Evolutionary conservation across 2,329 filamentous ascomycete species (phyloP).

Genomic region (Paramyrothecium sp.): DNA sequence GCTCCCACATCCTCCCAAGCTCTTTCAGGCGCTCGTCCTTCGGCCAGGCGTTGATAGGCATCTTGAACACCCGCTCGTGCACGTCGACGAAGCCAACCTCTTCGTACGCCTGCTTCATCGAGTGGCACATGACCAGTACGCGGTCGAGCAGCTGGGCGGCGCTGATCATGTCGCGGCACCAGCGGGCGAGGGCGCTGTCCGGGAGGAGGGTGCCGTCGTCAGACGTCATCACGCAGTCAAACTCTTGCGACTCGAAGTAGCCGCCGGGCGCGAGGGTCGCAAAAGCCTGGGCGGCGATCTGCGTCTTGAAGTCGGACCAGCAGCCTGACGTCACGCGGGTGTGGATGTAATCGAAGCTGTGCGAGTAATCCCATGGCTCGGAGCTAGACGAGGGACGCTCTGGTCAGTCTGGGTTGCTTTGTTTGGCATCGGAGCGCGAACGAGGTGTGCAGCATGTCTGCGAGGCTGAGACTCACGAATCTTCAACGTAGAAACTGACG

Average conservation of each 20-base stretch:
- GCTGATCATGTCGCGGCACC: constrained; percentile 36
- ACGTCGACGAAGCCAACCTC: constrained; percentile 56
- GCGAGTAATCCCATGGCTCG: constrained; percentile 50
- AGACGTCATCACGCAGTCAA: constrained; percentile 32
- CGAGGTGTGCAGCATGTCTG: too few species aligned
- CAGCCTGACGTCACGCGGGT: constrained; percentile 47
- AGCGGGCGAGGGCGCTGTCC: constrained; percentile 35
- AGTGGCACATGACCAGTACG: constrained; percentile 30
- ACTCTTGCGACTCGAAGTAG: constrained; percentile 55
- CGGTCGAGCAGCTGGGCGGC: constrained; percentile 36
- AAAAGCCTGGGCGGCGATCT: constrained; percentile 52
- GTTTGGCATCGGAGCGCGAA: too few species aligned
- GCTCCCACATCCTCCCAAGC: constrained; percentile 44
- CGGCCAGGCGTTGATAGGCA: constrained; percentile 55
- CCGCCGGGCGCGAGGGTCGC: constrained; percentile 49
- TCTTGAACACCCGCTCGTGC: constrained; percentile 48
- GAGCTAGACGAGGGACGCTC: constrained; percentile 32
- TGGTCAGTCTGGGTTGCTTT: too few species aligned
- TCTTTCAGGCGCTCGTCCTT: constrained; percentile 41
- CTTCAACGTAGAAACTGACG: constrained; percentile 72
- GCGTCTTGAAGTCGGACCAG: constrained; percentile 45
- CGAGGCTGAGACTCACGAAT: constrained; percentile 44
- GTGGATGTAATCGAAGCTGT: constrained; percentile 56
- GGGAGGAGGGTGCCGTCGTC: constrained; percentile 44
- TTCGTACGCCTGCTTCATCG: constrained; percentile 34